A percentile compares a stretch with the other conserved stretches of the same genome.
phyloP scores from a whole-genome alignment of 306 rosid genomes.

The Fragaria ananassa region DNA sequence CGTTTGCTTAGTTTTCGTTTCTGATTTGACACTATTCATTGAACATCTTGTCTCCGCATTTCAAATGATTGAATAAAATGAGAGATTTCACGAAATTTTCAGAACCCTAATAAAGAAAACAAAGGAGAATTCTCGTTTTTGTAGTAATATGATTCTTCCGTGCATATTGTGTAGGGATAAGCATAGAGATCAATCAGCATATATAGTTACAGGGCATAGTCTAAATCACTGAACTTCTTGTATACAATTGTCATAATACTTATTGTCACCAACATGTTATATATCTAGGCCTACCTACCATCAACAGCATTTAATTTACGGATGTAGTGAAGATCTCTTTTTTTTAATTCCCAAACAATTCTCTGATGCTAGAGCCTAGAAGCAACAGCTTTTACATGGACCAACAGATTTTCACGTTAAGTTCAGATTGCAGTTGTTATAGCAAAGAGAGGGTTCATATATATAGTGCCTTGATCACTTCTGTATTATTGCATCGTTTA shows the following conservation, averaged over 20 bases:
- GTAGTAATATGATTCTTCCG: too few species aligned
- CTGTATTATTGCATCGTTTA: neutral
- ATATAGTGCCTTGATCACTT: neutral
- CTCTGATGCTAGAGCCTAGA: neutral
- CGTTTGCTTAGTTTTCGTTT: neutral
- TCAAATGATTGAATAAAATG: too few species aligned
- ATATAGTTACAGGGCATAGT: neutral
- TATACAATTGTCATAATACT: neutral
- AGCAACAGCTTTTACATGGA: neutral
- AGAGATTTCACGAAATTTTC: too few species aligned
- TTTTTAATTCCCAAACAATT: neutral
- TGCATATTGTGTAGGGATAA: neutral
- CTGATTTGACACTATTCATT: too few species aligned
- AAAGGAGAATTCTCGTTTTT: too few species aligned
- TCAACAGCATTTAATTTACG: neutral
- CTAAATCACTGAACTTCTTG: neutral
- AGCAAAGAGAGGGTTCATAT: neutral
- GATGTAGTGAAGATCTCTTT: neutral
- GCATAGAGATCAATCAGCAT: neutral
- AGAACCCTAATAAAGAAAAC: neutral
- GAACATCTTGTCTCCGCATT: too few species aligned
- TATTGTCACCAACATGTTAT: neutral
- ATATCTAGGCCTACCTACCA: neutral
- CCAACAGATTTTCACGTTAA: neutral
- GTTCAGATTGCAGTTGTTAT: neutral